Percentiles rank a stretch among this genome's conserved stretches.
Evolutionary conservation across 169 alveolate genomes (phyloP).

Genomic region (Cryptosporidium viatorum): DNA sequence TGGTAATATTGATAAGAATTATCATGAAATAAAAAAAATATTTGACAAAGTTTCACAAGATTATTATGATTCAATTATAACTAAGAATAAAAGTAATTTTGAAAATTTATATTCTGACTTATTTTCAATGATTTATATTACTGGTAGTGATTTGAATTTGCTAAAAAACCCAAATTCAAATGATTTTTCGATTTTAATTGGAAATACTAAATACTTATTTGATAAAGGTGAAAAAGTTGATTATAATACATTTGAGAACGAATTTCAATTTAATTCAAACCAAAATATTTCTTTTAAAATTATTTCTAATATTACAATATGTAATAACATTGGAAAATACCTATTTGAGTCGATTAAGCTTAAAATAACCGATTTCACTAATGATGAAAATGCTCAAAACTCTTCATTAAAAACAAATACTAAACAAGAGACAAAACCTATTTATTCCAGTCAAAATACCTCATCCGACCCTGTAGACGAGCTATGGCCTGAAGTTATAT

Average conservation of each 20-base stretch:
- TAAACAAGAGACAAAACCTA: background rate
- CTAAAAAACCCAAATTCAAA: background rate
- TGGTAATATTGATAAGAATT: background rate
- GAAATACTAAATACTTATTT: constrained; percentile 8
- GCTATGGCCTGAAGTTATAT: constrained; percentile 43
- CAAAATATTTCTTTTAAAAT: background rate
- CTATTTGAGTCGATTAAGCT: background rate
- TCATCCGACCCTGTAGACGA: background rate
- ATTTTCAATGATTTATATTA: constrained; percentile 12
- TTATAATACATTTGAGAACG: background rate
- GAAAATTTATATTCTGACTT: background rate
- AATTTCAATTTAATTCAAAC: background rate
- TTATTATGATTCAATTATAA: background rate
- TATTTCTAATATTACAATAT: background rate
- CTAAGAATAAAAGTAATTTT: background rate
- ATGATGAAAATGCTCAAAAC: background rate
- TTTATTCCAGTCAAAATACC: background rate
- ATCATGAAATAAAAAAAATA: background rate
- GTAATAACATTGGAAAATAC: background rate
- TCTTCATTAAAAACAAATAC: background rate
- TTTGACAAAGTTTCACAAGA: background rate
- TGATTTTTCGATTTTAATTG: constrained; percentile 1
- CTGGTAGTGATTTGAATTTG: constrained; percentile 34
- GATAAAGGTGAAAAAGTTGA: background rate
- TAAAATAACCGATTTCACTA: background rate